phyloP scores from a whole-genome alignment of 2,329 filamentous ascomycete species.

The Alternaria brassicae region DNA sequence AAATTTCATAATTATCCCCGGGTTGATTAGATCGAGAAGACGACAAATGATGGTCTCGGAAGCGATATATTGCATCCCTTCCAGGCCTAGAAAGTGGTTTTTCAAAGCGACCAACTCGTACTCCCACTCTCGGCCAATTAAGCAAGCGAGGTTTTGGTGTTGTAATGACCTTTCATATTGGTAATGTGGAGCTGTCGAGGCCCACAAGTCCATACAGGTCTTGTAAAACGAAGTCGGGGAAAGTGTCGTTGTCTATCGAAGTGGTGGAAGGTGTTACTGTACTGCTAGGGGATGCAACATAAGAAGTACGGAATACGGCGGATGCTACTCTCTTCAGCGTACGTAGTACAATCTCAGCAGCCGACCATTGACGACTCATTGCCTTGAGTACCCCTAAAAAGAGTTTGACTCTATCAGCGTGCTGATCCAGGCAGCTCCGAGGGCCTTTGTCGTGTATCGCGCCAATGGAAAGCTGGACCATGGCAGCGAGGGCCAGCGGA shows the following conservation, averaged over 20 bases:
- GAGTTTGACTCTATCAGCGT: slow-evolving; percentile 24
- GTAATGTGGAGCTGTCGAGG: slow-evolving; percentile 7
- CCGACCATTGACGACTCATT: slow-evolving; percentile 20
- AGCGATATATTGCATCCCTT: not conserved
- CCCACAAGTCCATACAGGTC: slow-evolving; percentile 22
- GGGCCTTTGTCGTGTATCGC: slow-evolving; percentile 39
- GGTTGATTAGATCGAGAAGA: not conserved
- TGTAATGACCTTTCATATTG: not conserved
- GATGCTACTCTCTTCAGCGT: slow-evolving; percentile 22
- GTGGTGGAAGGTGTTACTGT: not conserved
- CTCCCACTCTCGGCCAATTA: not conserved
- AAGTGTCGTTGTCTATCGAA: slow-evolving; percentile 1
- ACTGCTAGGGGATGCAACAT: not conserved
- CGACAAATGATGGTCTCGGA: not conserved
- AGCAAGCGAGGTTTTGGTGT: not conserved
- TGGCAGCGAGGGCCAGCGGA: slow-evolving; percentile 25
- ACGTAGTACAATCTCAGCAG: slow-evolving; percentile 17
- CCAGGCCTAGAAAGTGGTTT: too few species aligned
- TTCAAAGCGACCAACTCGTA: not conserved
- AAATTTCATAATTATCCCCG: not conserved
- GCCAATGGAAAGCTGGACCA: slow-evolving; percentile 67
- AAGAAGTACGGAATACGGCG: slow-evolving; percentile 14
- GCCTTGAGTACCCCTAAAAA: slow-evolving; percentile 25
- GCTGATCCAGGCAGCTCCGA: slow-evolving; percentile 23
- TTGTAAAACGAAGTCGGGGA: slow-evolving; percentile 15